These are phyloP conservation scores for Nicotiana tomentosiformis DNA, from an alignment of 257 asterid genomes.

Conservation along the genomic window DNA sequence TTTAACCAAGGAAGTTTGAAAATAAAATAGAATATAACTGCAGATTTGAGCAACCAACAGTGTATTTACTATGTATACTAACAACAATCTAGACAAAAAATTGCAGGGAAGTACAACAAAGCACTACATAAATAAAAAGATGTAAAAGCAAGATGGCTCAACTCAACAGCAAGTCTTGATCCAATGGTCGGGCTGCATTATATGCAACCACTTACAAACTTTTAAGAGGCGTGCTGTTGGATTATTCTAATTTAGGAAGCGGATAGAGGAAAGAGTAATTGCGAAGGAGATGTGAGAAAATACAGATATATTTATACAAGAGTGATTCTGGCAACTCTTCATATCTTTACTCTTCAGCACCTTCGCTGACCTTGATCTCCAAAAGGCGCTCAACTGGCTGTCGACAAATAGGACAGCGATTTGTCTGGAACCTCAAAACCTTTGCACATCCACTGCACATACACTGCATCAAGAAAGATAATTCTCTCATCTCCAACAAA, in stretches of 20 bases:
- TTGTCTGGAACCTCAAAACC: conserved; percentile 87
- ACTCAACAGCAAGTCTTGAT: not conserved
- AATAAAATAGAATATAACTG: not conserved
- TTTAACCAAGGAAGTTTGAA: not conserved
- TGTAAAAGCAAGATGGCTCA: not conserved
- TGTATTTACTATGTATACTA: not conserved
- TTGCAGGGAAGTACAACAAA: not conserved
- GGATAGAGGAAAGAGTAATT: not conserved
- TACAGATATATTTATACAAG: not conserved
- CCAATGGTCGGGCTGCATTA: not conserved
- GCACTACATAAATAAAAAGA: not conserved
- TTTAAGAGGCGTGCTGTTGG: not conserved
- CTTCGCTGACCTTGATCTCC: conserved; percentile 81
- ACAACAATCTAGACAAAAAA: not conserved
- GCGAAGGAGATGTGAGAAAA: not conserved
- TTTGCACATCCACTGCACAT: conserved; percentile 98
- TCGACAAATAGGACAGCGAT: conserved; percentile 96
- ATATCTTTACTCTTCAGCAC: conserved; percentile 45
- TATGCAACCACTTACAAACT: not conserved
- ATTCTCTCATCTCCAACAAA: not conserved
- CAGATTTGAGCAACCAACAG: not conserved
- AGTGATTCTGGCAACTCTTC: not conserved
- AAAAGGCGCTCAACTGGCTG: conserved; percentile 96
- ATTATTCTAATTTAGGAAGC: not conserved
- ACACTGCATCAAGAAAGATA: conserved; percentile 55